Percentiles rank a stretch among this genome's conserved stretches.
Conservation (phyloP, 352 stramenopile genomes). For the Phytophthora cryptogea region DNA sequence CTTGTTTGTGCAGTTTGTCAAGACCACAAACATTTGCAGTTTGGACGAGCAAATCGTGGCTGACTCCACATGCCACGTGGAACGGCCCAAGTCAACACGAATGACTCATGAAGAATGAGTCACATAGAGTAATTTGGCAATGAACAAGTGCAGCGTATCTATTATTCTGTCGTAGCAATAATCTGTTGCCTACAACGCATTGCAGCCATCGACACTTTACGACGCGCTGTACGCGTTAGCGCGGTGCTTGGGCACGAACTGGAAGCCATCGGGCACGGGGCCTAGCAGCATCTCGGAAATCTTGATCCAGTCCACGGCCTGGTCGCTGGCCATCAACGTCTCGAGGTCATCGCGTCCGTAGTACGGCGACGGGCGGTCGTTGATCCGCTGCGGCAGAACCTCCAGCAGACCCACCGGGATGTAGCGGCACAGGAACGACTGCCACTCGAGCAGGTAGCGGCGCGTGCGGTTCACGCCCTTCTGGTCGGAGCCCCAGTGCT, state of each 20-base stretch:
- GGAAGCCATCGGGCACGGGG: constrained; percentile 88
- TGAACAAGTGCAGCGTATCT: constrained; percentile 8
- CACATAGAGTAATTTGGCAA: too few relatives aligned
- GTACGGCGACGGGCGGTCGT: constrained; percentile 94
- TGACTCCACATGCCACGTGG: too few relatives aligned
- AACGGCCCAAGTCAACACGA: too few relatives aligned
- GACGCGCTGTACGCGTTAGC: constrained; percentile 91
- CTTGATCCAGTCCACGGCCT: constrained; percentile 98
- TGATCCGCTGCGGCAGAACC: constrained; percentile 95
- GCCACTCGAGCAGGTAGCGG: constrained; percentile 98
- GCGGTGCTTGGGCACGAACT: constrained; percentile 99
- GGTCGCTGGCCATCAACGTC: constrained; percentile 96
- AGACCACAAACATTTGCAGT: too few relatives aligned
- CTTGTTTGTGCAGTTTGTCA: too few relatives aligned
- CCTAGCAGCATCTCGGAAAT: constrained; percentile 99
- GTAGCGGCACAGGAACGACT: constrained; percentile 98
- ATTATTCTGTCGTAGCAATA: constrained; percentile 8
- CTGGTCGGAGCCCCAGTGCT: constrained; percentile 99
- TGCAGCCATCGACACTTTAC: constrained; percentile 4
- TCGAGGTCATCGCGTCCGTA: constrained; percentile 96
- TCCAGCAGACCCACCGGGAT: constrained; percentile 98
- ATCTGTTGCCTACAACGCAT: not conserved
- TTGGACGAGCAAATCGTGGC: too few relatives aligned
- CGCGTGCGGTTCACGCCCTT: constrained; percentile 98
- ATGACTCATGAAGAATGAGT: too few relatives aligned